Evolutionary conservation across 2,329 filamentous ascomycete genomes (phyloP), one percentile per base, ranked within the genome.

Genomic region (Ascosphaera aggregata): DNA sequence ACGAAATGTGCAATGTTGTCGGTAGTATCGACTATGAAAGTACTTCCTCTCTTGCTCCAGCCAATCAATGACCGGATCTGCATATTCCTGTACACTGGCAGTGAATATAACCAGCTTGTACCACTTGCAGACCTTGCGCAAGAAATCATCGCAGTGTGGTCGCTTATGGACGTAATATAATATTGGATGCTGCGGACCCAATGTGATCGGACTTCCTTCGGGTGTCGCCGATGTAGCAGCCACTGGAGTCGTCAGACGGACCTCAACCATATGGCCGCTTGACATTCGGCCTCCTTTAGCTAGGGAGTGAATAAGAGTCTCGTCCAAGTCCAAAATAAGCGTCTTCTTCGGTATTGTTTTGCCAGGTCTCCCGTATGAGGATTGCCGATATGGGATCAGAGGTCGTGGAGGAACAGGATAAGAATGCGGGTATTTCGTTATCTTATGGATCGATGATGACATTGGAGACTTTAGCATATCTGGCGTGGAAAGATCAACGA

Each of bases 101-200:
- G 89, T 98, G 57, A 98, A 98, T 36, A 95, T 68, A 39, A 98
- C 81, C 13, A 98, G 65, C 54, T 94, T 95, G 61, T 91, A 98
- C 89, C 89, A 98, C 62, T 93, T 93, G 65, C 76, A 84, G 36
- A 94, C 73, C 65, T 89, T 81, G 51, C 85, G 77, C 51, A 98
- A 60, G 53, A 98, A 98, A 48, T 95, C 86, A 57, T 98, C 89
- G 56, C 89, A 98, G 54, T 89, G 78, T 27, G 89, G 89, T 45
- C 89, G 76, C 60, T 98, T 95, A 62, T 98, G 89, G 39, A 98
- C 89, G 64, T 94, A 98, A 63, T 98, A 98, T 44, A 98, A 61
- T 47, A 98, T 95, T 1, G 89, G 89, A 53, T 98, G 85, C 52
- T 93, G 86, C 32, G 84, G 81, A 5, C 80, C 81, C 18, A 80